Conservation (phyloP, 768 basidiomycete genomes). For the Rickenella mellea region DNA sequence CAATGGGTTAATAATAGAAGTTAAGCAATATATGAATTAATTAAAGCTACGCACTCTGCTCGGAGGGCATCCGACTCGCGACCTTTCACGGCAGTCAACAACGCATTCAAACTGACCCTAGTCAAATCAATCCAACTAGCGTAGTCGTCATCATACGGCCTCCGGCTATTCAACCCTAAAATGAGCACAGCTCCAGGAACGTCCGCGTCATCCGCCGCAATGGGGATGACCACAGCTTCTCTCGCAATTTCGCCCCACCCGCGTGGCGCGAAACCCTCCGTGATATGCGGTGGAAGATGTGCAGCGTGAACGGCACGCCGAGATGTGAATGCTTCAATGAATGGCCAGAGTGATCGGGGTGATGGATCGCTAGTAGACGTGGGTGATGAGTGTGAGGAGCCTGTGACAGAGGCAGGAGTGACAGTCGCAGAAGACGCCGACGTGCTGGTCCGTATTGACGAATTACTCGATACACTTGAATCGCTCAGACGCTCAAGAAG, state of each 20-base stretch:
- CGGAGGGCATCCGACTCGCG: conserved; percentile 16
- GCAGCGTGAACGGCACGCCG: conserved; percentile 7
- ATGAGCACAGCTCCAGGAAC: conserved; percentile 13
- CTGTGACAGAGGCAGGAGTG: not conserved
- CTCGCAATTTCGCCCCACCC: conserved; percentile 13
- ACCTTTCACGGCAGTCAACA: conserved; percentile 12
- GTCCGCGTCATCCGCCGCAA: conserved; percentile 8
- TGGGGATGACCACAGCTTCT: conserved; percentile 14
- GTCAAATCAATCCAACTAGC: conserved; percentile 14
- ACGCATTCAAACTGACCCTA: conserved; percentile 8
- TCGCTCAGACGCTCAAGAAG: no score
- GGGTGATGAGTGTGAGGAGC: not conserved
- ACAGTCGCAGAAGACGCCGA: not conserved
- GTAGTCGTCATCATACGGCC: conserved; percentile 14
- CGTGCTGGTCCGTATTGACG: no score
- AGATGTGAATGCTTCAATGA: conserved; percentile 3
- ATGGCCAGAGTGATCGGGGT: conserved; percentile 1
- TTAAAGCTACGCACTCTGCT: conserved; percentile 11
- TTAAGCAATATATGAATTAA: not conserved
- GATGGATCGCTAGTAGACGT: not conserved
- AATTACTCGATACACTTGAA: no score
- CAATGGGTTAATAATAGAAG: not conserved
- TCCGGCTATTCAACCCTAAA: conserved; percentile 16
- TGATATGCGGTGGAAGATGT: conserved; percentile 7
- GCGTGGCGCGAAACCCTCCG: conserved; percentile 6